Evolutionary conservation across 2,329 filamentous ascomycete genomes (phyloP), one percentile per base, ranked within the genome.

Genomic region (Proliferodiscus dingleyae): DNA sequence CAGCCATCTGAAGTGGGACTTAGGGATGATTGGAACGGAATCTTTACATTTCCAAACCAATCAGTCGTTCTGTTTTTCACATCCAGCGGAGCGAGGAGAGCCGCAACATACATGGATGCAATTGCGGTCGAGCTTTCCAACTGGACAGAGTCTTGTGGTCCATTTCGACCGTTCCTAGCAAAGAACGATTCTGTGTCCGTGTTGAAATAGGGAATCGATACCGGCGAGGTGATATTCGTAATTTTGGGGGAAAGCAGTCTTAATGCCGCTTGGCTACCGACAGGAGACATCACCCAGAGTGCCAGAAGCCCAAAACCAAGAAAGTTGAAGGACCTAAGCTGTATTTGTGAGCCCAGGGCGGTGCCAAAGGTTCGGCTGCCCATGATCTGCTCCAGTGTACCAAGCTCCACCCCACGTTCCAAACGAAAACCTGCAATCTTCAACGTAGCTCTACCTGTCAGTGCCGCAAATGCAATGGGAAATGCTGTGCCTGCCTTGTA

Each of bases 361-460:
- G 23, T 37, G 7, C 39, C 33, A 6, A 51, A 22, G 6, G 43
- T 50, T 18, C 21, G 37, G 38, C 50, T 51, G 15, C 52, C 47
- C 40, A 55, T 40, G 8, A 55, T 30, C 33, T 51, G 50, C 40
- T 55, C 50, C 6, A 55, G 18, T 10, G 34, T 15, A n/a, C 39
- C 41, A 13, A 50, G 40, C 13, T 22, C 41, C 1, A 29, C 39
- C 2, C 50, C 52, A n/a, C 29, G 30, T 39, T 53, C 45, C 5
- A 55, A 43, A 15, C 33, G 34, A 41, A 47, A 53, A 32, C 42
- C 19, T 29, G 43, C 45, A 23, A 46, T 16, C 23, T 41, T 43
- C 16, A 41, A 29, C 16, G 45, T 21, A 8, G 47, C 43, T 29
- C 47, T 28, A 5, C 50, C 52, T 6, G 49, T 37, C 3, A 54